phyloP scores from a whole-genome alignment of 2,329 filamentous ascomycete genomes.

The Fonsecaea multimorphosa region DNA sequence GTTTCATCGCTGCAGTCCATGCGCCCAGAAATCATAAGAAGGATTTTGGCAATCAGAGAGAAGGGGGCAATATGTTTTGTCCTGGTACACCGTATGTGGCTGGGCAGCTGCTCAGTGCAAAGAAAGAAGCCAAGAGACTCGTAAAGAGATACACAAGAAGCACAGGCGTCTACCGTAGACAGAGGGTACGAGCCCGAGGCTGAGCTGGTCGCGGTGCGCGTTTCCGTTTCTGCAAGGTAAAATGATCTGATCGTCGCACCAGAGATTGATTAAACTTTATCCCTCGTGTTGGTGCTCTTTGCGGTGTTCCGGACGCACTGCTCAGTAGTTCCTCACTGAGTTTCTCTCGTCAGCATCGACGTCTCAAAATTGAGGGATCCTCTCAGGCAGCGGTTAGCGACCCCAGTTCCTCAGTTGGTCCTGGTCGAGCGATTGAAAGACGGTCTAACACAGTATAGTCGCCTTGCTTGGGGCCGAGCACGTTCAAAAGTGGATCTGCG shows the following conservation, averaged over 20 bases:
- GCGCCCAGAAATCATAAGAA: not conserved
- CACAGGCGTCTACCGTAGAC: not conserved
- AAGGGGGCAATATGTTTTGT: not conserved
- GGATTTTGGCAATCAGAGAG: not conserved
- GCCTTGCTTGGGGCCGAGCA: not conserved
- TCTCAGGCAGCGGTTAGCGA: not conserved
- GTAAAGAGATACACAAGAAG: not conserved
- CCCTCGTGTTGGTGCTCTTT: not conserved
- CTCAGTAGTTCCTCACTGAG: not conserved
- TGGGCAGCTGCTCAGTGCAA: not conserved
- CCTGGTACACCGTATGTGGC: not conserved
- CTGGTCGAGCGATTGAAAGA: not conserved
- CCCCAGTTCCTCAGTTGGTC: not conserved
- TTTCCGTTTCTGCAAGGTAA: not conserved
- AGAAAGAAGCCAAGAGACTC: not conserved
- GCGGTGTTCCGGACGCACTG: not conserved
- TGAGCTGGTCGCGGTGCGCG: not conserved
- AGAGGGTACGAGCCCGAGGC: not conserved
- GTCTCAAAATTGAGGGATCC: slow-evolving; percentile 2
- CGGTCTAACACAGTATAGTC: slow-evolving; percentile 1
- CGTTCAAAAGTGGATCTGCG: slow-evolving; percentile 5
- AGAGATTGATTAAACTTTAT: not conserved
- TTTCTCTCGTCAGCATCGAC: not conserved
- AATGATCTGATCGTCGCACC: not conserved
- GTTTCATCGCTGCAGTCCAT: not conserved